Conservation (phyloP, 2,329 filamentous ascomycete species). For the Fusarium sp. region DNA sequence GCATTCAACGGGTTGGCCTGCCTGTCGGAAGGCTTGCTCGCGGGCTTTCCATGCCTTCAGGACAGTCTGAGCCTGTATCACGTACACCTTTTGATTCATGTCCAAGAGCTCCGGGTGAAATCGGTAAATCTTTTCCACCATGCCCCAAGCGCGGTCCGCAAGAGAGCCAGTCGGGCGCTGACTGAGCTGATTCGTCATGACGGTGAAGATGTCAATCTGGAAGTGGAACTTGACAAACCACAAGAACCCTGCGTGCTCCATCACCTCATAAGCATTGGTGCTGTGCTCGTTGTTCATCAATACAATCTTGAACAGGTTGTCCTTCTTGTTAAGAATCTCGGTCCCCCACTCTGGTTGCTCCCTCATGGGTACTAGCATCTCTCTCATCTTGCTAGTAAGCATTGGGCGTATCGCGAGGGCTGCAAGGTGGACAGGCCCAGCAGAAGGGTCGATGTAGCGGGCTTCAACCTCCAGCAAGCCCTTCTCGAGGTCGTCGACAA, state of each 20-base stretch:
- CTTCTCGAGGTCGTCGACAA: slow-evolving; percentile 57
- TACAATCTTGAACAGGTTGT: slow-evolving; percentile 68
- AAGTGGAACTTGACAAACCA: slow-evolving; percentile 69
- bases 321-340: slow-evolving; percentile 61
- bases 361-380: slow-evolving; percentile 60
- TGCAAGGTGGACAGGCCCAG: slow-evolving; percentile 64
- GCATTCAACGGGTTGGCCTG: slow-evolving; percentile 53
- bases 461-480: slow-evolving; percentile 60
- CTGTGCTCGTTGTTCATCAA: slow-evolving; percentile 62
- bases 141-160: slow-evolving; percentile 65
- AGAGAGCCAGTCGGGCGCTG: slow-evolving; percentile 61
- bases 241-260: slow-evolving; percentile 60
- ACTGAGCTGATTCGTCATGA: slow-evolving; percentile 66
- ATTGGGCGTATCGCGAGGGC: slow-evolving; percentile 61
- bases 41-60: slow-evolving; percentile 66
- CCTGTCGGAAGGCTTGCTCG: slow-evolving; percentile 54
- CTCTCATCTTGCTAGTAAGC: slow-evolving; percentile 62
- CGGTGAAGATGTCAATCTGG: slow-evolving; percentile 67
- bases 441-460: slow-evolving; percentile 62
- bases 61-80: slow-evolving; percentile 59
- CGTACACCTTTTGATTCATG: slow-evolving; percentile 57
- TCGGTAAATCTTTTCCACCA: slow-evolving; percentile 59
- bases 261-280: slow-evolving; percentile 56
- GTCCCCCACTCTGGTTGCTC: slow-evolving; percentile 62
- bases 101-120: slow-evolving; percentile 65